Base-by-base conservation (phyloP, 164 flowering plant genomes). In the Annona squamosa region DNA sequence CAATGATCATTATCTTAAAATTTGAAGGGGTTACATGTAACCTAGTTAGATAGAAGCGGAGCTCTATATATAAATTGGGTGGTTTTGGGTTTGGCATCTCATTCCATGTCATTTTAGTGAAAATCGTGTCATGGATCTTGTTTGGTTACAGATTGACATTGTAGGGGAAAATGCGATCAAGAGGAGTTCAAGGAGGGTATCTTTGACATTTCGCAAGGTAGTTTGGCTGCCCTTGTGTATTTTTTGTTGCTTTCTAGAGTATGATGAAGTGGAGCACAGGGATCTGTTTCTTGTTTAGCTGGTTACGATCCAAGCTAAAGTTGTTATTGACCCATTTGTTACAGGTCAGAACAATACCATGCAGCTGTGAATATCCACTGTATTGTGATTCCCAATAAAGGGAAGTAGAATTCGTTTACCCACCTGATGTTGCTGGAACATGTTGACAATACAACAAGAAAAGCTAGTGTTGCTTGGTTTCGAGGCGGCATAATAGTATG, bases 141-240 rank as follows among this genome's bases (percentile, higher is more conserved):
- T 52, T 52, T 57, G 66, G 69, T 71, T 74, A 47, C 87, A 94
- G 99, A 85, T 92, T 72, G 98, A 94, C 82, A 72, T 77, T 48
- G 96, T 94, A 67, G 84, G 82, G 3, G 91, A 80, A 63, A 81
- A 46, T 48, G 72, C 73, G 18, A 83, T 92, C 77, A 85, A 82
- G 72, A 91, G 98, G 81, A 79, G 78, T 68, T 77, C 88, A 48
- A 88, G 99, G 79, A 90, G 99, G 79, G 94, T 94, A 57, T 94
- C 99, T 56, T 88, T 94, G 79, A 94, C 98, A 75, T 77, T 94
- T 48, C 93, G 99, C 19, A 90, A 94, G 97, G 97, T 82, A 59
- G 75, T 3, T 26, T 43, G 18, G 13, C 13, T 63, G 46, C 59
- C 48, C 61, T 4, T 48, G 19, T 66, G 13, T 26, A 26, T 26